A percentile compares a stretch with the other conserved stretches of the same genome.
Evolutionary conservation across 2,329 filamentous ascomycete genomes (phyloP).

Genomic region (Hymenoscyphus scutula): DNA sequence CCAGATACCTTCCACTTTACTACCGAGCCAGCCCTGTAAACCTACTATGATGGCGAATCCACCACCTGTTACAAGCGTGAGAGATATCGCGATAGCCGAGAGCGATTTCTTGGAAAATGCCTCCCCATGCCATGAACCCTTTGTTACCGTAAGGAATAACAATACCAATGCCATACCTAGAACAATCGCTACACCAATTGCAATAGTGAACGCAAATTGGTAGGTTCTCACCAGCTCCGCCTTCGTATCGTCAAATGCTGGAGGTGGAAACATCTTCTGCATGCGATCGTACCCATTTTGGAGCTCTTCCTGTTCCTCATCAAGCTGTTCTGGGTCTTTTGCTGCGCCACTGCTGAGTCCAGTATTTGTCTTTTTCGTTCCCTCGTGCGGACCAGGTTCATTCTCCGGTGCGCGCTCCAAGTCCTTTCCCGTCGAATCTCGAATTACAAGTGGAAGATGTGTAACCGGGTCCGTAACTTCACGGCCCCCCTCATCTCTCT

Average conservation of each 20-base stretch:
- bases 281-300: slow-evolving; percentile 45
- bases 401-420: slow-evolving; percentile 42
- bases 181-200: slow-evolving; percentile 26
- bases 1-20: slow-evolving; percentile 60
- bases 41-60: slow-evolving; percentile 35
- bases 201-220: slow-evolving; percentile 37
- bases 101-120: slow-evolving; percentile 11
- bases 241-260: slow-evolving; percentile 45
- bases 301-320: slow-evolving; percentile 42
- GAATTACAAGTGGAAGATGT: slow-evolving; percentile 54
- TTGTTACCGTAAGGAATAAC: slow-evolving; percentile 16
- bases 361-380: slow-evolving; percentile 33
- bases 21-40: slow-evolving; percentile 58
- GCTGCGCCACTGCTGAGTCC: slow-evolving; percentile 43
- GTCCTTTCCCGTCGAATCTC: slow-evolving; percentile 53
- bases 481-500: slow-evolving; percentile 34
- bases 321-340: slow-evolving; percentile 43
- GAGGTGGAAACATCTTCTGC: slow-evolving; percentile 52
- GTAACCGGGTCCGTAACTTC: slow-evolving; percentile 60
- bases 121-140: slow-evolving; percentile 3
- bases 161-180: slow-evolving; percentile 21
- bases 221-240: slow-evolving; percentile 46
- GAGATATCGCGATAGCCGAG: slow-evolving; percentile 12
- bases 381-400: slow-evolving; percentile 18
- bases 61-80: slow-evolving; percentile 13